phyloP scores from a whole-genome alignment of 768 basidiomycete genomes.

The button mushroom (Agaricus bisporus) region DNA sequence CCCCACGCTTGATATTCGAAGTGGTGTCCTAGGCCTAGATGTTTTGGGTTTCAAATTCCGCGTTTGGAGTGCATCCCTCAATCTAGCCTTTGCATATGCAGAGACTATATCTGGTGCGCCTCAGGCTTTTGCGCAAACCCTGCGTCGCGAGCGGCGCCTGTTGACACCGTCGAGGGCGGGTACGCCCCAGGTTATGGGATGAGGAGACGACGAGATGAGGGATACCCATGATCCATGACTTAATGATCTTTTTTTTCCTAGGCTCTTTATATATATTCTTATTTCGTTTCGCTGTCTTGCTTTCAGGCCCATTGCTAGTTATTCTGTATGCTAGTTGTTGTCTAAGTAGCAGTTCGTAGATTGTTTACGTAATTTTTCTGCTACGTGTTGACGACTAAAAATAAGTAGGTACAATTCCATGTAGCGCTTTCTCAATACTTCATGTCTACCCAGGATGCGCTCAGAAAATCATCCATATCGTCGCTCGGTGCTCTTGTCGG shows the following conservation, averaged over 20 bases:
- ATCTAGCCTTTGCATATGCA: constrained; percentile 61
- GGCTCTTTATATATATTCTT: not conserved
- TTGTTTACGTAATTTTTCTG: not conserved
- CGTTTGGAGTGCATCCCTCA: constrained; percentile 46
- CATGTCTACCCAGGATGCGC: constrained; percentile 13
- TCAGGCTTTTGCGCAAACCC: constrained; percentile 23
- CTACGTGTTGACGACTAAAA: not conserved
- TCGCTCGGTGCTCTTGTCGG: constrained; percentile 67
- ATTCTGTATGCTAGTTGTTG: constrained; percentile 9
- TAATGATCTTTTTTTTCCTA: not conserved
- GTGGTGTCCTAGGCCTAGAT: constrained; percentile 36
- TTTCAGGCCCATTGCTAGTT: constrained; percentile 5
- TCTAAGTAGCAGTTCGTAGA: constrained; percentile 1
- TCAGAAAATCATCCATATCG: constrained; percentile 31
- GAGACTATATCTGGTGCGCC: constrained; percentile 54
- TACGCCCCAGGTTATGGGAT: not conserved
- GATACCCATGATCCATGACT: constrained; percentile 7
- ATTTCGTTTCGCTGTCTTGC: constrained; percentile 13
- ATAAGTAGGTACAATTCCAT: not conserved
- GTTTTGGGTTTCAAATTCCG: constrained; percentile 52
- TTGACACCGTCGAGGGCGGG: not conserved
- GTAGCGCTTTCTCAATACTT: too few relatives aligned
- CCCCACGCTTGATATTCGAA: constrained; percentile 17
- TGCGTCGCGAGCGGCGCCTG: constrained; percentile 20
- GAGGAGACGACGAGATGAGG: not conserved